Evolutionary conservation across 2,329 filamentous ascomycete genomes (phyloP).

Genomic region (Aureobasidium sp.): DNA sequence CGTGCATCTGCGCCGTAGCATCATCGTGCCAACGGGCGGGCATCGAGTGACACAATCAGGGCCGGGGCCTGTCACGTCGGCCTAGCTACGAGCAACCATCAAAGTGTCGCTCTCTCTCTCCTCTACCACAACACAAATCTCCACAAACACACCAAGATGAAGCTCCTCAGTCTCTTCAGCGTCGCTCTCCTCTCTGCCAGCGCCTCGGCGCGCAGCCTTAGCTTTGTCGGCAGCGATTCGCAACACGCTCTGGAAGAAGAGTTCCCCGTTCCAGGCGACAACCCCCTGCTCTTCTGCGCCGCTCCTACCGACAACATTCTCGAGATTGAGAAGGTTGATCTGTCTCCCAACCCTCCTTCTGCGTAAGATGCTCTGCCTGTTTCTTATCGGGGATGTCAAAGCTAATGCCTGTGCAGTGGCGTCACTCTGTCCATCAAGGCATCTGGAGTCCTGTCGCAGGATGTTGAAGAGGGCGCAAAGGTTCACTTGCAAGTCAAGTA

Average conservation of each 20-base stretch:
- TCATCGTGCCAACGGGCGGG: conserved; percentile 15
- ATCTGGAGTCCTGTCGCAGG: conserved; percentile 75
- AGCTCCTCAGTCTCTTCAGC: conserved; percentile 32
- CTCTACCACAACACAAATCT: neutral
- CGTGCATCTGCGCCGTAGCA: neutral
- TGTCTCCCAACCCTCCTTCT: conserved; percentile 86
- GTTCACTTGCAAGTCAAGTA: conserved; percentile 92
- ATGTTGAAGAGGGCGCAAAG: conserved; percentile 81
- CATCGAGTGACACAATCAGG: conserved; percentile 2
- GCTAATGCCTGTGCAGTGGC: conserved; percentile 64
- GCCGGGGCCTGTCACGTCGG: neutral
- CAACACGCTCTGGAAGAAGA: conserved; percentile 44
- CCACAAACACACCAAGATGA: conserved; percentile 31
- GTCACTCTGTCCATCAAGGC: conserved; percentile 81
- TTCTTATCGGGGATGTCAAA: neutral
- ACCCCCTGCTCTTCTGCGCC: conserved; percentile 83
- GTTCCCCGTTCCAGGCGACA: conserved; percentile 81
- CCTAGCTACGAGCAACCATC: neutral
- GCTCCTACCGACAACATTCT: conserved; percentile 77
- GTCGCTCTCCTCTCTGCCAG: conserved; percentile 32
- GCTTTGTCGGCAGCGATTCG: conserved; percentile 26
- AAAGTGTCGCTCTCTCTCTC: neutral
- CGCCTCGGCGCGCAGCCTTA: conserved; percentile 32
- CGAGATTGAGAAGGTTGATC: conserved; percentile 79
- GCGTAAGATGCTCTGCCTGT: conserved; percentile 69